Evolutionary conservation across 2,329 filamentous ascomycete genomes (phyloP).

Genomic region (Trichoderma semiorbis): DNA sequence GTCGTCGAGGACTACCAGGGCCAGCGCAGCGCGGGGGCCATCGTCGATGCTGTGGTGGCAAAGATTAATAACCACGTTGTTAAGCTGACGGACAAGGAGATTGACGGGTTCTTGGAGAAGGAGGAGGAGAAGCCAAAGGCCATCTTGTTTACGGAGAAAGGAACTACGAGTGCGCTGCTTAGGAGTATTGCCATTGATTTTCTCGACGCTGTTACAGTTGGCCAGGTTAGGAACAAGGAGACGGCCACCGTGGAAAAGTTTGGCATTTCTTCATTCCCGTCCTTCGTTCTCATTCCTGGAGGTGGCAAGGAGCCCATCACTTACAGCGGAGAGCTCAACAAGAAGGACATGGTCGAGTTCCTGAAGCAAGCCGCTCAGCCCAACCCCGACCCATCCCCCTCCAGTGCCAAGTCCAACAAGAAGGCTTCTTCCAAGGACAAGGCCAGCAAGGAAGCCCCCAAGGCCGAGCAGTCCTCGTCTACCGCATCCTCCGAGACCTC

Average conservation of each 20-base stretch:
- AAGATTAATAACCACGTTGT: slow-evolving; percentile 92
- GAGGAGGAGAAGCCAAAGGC: slow-evolving; percentile 76
- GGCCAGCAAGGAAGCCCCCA: slow-evolving; percentile 27
- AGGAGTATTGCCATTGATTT: slow-evolving; percentile 89
- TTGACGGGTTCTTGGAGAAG: slow-evolving; percentile 72
- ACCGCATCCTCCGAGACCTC: slow-evolving; percentile 32
- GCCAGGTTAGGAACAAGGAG: slow-evolving; percentile 82
- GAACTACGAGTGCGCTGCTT: slow-evolving; percentile 76
- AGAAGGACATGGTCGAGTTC: slow-evolving; percentile 76
- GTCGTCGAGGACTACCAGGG: slow-evolving; percentile 90
- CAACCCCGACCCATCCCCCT: slow-evolving; percentile 66
- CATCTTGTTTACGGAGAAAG: slow-evolving; percentile 91
- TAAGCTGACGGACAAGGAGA: slow-evolving; percentile 71
- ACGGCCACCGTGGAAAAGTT: slow-evolving; percentile 67
- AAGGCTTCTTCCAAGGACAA: slow-evolving; percentile 33
- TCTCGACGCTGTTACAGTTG: slow-evolving; percentile 72
- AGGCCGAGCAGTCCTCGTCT: slow-evolving; percentile 20
- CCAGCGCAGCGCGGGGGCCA: slow-evolving; percentile 74
- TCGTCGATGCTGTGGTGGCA: slow-evolving; percentile 78
- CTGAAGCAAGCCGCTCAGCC: slow-evolving; percentile 74
- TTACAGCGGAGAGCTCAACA: slow-evolving; percentile 83
- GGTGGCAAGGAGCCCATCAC: slow-evolving; percentile 64
- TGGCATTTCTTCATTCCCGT: slow-evolving; percentile 73
- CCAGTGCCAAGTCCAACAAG: slow-evolving; percentile 35
- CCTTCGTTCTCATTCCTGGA: slow-evolving; percentile 73